Percentiles rank a stretch among this genome's conserved stretches.
These are phyloP conservation scores for Asterophora lycoperdoides DNA, from an alignment of 768 basidiomycete species.

Conservation along the genomic window DNA sequence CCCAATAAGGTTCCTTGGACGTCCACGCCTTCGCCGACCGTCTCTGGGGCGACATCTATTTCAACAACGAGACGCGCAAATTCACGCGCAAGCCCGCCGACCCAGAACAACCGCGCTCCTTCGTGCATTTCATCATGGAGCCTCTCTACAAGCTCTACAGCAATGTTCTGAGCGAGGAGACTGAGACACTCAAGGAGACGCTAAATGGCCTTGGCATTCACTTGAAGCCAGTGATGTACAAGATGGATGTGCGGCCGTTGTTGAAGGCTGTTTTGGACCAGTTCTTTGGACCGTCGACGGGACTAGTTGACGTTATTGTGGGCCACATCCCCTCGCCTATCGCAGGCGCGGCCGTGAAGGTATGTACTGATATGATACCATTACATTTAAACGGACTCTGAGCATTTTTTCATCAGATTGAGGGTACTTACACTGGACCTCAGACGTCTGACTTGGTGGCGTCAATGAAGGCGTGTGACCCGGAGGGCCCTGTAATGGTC, in stretches of 20 bases:
- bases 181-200: conserved; percentile 80
- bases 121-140: conserved; percentile 94
- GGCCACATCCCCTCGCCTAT: conserved; percentile 86
- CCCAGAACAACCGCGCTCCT: conserved; percentile 75
- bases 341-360: conserved; percentile 56
- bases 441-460: conserved; percentile 74
- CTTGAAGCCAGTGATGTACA: conserved; percentile 91
- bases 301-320: conserved; percentile 89
- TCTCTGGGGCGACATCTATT: conserved; percentile 98
- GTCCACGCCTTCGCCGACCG: conserved; percentile 83
- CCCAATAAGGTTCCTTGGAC: conserved; percentile 61
- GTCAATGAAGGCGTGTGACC: conserved; percentile 79
- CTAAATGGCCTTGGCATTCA: conserved; percentile 73
- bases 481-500: conserved; percentile 86
- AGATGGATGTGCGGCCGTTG: conserved; percentile 96
- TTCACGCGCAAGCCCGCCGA: conserved; percentile 85
- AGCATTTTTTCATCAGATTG: conserved; percentile 44
- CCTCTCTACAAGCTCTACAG: conserved; percentile 97
- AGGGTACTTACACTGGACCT: conserved; percentile 85
- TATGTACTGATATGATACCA: conserved; percentile 20
- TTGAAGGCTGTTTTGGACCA: conserved; percentile 91
- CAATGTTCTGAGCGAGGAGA: conserved; percentile 90
- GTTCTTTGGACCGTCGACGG: conserved; percentile 90
- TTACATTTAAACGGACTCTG: not conserved
- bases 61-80: conserved; percentile 76